These are phyloP conservation scores for Elongisporangium prolatum DNA, from an alignment of 352 stramenopile genomes.

Conservation along the genomic window DNA sequence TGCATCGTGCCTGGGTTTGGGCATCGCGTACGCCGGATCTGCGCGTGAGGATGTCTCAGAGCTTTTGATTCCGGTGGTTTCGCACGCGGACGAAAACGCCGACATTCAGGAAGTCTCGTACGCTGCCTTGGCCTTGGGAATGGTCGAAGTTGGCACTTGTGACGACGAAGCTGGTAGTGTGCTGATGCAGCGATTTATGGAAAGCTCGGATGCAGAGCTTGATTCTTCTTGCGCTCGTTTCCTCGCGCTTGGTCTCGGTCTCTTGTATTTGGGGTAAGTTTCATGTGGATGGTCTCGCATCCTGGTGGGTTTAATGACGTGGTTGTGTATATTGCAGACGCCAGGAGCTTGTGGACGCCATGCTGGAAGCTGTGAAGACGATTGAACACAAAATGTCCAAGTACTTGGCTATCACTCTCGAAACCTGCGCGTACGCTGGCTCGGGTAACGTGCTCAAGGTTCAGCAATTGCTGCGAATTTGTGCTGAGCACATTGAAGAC, in stretches of 20 bases:
- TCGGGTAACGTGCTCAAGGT: constrained; percentile 99
- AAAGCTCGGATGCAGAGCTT: constrained; percentile 96
- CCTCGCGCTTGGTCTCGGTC: constrained; percentile 94
- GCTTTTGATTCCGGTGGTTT: constrained; percentile 94
- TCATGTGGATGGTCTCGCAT: not conserved
- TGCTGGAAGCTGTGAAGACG: constrained; percentile 97
- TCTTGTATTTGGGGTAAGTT: constrained; percentile 96
- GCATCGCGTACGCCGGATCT: constrained; percentile 97
- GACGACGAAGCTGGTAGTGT: constrained; percentile 96
- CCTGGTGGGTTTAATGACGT: not conserved
- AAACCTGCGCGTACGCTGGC: constrained; percentile 97
- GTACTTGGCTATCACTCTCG: constrained; percentile 95
- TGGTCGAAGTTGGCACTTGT: constrained; percentile 98
- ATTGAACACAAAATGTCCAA: constrained; percentile 98
- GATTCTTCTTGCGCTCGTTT: constrained; percentile 95
- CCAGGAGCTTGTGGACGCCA: constrained; percentile 96
- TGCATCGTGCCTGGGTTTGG: constrained; percentile 93
- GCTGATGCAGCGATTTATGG: constrained; percentile 98
- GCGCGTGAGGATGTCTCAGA: constrained; percentile 97
- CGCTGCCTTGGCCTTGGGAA: constrained; percentile 94
- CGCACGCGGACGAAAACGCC: constrained; percentile 86
- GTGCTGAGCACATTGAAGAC: constrained; percentile 95
- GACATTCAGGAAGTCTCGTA: constrained; percentile 91
- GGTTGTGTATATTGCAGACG: constrained; percentile 29
- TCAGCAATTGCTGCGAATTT: constrained; percentile 97